Percentiles rank a stretch among this genome's conserved stretches.
These are phyloP conservation scores for Mortierella sp. DNA, from an alignment of 371 early-diverging fungal species.

Conservation along the genomic window DNA sequence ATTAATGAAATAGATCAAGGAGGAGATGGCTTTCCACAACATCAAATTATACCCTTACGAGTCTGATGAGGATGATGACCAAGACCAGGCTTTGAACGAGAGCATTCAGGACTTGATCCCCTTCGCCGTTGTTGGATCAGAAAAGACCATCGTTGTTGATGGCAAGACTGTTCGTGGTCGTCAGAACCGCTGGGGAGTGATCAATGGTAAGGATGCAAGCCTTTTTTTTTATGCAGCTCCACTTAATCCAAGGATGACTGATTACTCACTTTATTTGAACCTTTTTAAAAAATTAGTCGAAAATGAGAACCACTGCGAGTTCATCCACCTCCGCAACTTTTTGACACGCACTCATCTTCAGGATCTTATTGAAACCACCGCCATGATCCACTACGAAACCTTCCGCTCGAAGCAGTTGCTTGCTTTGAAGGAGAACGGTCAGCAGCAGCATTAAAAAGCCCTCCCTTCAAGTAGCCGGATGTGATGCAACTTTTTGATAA, in stretches of 20 bases:
- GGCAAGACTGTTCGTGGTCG: slow-evolving; percentile 82
- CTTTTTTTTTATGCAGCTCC: neutral
- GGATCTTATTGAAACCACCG: slow-evolving; percentile 89
- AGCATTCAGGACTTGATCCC: slow-evolving; percentile 85
- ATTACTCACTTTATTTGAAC: neutral
- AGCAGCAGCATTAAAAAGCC: slow-evolving; percentile 43
- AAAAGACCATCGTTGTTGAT: slow-evolving; percentile 84
- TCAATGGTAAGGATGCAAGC: slow-evolving; percentile 67
- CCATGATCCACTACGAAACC: slow-evolving; percentile 90
- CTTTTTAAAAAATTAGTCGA: slow-evolving; percentile 64
- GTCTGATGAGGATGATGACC: slow-evolving; percentile 85
- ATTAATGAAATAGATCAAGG: slow-evolving; percentile 72
- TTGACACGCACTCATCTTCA: slow-evolving; percentile 88
- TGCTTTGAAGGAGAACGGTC: slow-evolving; percentile 81
- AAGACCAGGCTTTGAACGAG: slow-evolving; percentile 80
- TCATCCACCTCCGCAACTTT: slow-evolving; percentile 87
- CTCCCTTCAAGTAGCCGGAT: slow-evolving; percentile 7
- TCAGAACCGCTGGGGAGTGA: slow-evolving; percentile 76
- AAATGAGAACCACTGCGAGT: slow-evolving; percentile 82
- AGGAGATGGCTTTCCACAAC: slow-evolving; percentile 93
- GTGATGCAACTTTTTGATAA: neutral
- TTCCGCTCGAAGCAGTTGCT: slow-evolving; percentile 91
- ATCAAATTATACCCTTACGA: slow-evolving; percentile 91
- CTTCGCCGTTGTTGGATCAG: slow-evolving; percentile 90
- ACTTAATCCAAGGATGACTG: neutral